These are phyloP conservation scores for Amborella trichopoda DNA, from an alignment of 164 flowering plant genomes.

Conservation along the genomic window DNA sequence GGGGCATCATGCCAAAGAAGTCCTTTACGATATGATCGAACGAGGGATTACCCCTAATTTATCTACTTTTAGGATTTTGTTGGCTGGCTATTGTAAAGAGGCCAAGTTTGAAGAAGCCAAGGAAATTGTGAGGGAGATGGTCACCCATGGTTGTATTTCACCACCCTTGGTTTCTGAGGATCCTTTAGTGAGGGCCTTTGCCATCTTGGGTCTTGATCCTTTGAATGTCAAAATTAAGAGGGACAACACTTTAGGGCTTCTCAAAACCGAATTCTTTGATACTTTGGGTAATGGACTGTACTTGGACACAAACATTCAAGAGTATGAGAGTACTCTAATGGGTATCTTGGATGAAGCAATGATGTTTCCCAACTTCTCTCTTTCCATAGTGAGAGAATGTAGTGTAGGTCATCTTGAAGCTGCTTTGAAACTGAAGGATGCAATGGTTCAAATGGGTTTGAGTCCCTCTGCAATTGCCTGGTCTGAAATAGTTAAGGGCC, in stretches of 20 bases:
- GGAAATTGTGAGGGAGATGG: conserved; percentile 45
- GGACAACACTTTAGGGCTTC: conserved; percentile 44
- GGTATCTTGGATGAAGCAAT: conserved; percentile 38
- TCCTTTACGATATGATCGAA: conserved; percentile 61
- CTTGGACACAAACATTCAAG: conserved; percentile 55
- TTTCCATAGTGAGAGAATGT: conserved; percentile 28
- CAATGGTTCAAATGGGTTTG: conserved; percentile 55
- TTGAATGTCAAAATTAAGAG: conserved; percentile 50
- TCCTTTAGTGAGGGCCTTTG: conserved; percentile 46
- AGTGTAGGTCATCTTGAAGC: conserved; percentile 18
- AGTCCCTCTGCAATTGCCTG: conserved; percentile 36
- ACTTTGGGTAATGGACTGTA: conserved; percentile 87
- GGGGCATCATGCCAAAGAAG: conserved; percentile 40
- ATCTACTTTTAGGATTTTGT: conserved; percentile 44
- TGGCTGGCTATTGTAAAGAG: conserved; percentile 83
- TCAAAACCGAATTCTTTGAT: conserved; percentile 64
- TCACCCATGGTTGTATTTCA: conserved; percentile 22
- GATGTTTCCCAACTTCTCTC: conserved; percentile 46
- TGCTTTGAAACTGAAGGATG: conserved; percentile 31
- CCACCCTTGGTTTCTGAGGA: conserved; percentile 30
- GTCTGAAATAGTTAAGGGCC: conserved; percentile 28
- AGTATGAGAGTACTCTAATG: conserved; percentile 38
- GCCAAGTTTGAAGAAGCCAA: conserved; percentile 58
- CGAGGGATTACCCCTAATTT: conserved; percentile 27
- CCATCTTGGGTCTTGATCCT: conserved; percentile 40